phyloP scores from a whole-genome alignment of 2,329 filamentous ascomycete species.

The Hypoxylon sp. region DNA sequence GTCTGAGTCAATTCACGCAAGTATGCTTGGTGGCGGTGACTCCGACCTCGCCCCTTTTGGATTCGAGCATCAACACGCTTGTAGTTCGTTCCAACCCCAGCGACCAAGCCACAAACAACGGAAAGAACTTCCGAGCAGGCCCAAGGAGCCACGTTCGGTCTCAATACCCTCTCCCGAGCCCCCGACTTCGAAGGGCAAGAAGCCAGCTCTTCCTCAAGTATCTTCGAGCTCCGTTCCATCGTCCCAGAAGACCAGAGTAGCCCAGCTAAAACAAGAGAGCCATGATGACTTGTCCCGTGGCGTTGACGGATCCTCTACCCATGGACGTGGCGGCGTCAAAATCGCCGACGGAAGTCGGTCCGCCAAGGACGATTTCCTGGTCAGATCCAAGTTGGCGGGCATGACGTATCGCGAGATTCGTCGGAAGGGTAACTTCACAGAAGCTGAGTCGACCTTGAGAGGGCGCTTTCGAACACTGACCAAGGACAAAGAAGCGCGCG shows the following conservation, averaged over 20 bases:
- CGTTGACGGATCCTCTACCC: slow-evolving; percentile 7
- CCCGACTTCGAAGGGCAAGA: slow-evolving; percentile 37
- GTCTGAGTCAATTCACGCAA: slow-evolving; percentile 48
- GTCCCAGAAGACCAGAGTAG: slow-evolving; percentile 24
- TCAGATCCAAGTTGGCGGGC: slow-evolving; percentile 68
- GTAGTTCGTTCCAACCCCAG: slow-evolving; percentile 29
- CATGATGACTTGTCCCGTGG: background rate
- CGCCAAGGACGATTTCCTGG: slow-evolving; percentile 64
- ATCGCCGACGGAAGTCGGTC: slow-evolving; percentile 46
- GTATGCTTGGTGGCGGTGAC: slow-evolving; percentile 36
- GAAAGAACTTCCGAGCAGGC: slow-evolving; percentile 49
- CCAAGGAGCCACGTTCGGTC: slow-evolving; percentile 39
- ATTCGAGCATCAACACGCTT: slow-evolving; percentile 39
- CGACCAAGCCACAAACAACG: slow-evolving; percentile 43
- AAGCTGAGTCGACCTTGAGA: slow-evolving; percentile 80
- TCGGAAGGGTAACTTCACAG: slow-evolving; percentile 66
- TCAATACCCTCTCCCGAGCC: slow-evolving; percentile 19
- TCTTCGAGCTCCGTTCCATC: slow-evolving; percentile 19
- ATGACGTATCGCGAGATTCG: slow-evolving; percentile 77
- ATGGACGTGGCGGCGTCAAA: background rate
- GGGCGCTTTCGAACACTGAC: slow-evolving; percentile 77
- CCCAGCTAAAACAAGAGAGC: slow-evolving; percentile 26
- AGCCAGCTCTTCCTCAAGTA: slow-evolving; percentile 9
- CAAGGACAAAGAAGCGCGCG: slow-evolving; percentile 72
- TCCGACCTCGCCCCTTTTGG: slow-evolving; percentile 40